These are phyloP conservation scores for Excoecaria agallocha DNA, from an alignment of 345 rosid species.

Conservation along the genomic window DNA sequence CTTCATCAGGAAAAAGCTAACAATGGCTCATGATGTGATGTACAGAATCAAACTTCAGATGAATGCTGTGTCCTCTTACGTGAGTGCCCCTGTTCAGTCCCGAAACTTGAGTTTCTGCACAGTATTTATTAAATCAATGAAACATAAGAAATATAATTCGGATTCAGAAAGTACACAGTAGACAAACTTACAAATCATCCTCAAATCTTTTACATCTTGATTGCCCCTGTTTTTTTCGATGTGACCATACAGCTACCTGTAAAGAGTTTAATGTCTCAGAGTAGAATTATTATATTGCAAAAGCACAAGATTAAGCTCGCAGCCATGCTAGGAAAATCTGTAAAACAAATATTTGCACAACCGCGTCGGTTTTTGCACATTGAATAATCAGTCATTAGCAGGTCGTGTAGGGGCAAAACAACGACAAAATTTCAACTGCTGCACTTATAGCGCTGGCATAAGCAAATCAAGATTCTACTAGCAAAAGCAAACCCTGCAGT, in stretches of 20 bases:
- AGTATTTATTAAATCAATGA: conserved; percentile 15
- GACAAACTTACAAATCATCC: conserved; percentile 49
- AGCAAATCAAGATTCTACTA: not conserved
- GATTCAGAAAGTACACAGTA: not conserved
- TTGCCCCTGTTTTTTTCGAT: conserved; percentile 40
- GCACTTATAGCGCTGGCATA: not conserved
- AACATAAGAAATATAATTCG: conserved; percentile 1
- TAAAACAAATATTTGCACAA: not conserved
- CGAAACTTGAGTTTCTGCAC: conserved; percentile 41
- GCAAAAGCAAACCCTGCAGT: not conserved
- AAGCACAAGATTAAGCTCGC: not conserved
- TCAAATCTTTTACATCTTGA: conserved; percentile 48
- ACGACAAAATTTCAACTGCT: not conserved
- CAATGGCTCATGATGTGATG: not conserved
- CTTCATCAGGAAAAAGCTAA: not conserved
- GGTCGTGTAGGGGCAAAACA: not conserved
- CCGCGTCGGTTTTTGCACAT: not conserved
- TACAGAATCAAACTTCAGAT: conserved; percentile 21
- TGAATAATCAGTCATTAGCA: not conserved
- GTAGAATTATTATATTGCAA: not conserved
- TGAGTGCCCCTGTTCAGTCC: conserved; percentile 19
- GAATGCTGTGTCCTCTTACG: conserved; percentile 43
- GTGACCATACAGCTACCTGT: conserved; percentile 51
- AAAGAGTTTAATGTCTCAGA: conserved; percentile 18
- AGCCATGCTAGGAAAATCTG: not conserved